Evolutionary conservation across 192 early-diverging fungal genomes (phyloP).

Genomic region (Linnemannia exigua): DNA sequence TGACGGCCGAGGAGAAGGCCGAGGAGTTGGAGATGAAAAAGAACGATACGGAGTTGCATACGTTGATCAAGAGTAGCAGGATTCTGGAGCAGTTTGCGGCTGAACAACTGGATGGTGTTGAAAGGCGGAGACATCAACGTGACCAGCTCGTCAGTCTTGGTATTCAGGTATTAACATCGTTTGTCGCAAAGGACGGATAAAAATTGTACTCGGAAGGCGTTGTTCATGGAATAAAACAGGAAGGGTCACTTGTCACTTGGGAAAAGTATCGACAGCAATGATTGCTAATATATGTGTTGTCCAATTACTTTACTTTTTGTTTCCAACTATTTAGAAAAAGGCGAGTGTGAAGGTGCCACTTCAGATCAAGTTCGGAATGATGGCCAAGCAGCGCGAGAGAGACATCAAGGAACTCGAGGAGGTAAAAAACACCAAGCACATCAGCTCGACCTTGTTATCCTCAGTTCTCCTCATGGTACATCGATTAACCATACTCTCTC

Average conservation of each 20-base stretch:
- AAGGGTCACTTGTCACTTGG: not conserved
- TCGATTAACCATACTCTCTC: not conserved
- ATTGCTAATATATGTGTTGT: not conserved
- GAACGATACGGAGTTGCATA: conserved; percentile 43
- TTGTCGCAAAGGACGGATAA: too few relatives aligned
- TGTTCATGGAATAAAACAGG: too few relatives aligned
- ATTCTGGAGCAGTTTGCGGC: conserved; percentile 52
- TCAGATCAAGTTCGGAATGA: conserved; percentile 46
- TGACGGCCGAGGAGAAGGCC: conserved; percentile 45
- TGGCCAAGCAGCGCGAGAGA: conserved; percentile 52
- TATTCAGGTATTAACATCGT: conserved; percentile 34
- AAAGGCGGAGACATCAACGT: conserved; percentile 41
- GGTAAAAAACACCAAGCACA: not conserved
- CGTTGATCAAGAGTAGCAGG: conserved; percentile 44
- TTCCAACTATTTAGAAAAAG: conserved; percentile 33
- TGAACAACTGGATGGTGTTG: conserved; percentile 48
- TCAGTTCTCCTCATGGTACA: not conserved
- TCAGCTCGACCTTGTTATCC: not conserved
- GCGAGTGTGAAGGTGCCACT: conserved; percentile 39
- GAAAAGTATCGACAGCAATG: too few relatives aligned
- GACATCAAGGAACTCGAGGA: conserved; percentile 52
- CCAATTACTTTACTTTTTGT: not conserved
- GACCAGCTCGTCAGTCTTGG: conserved; percentile 48
- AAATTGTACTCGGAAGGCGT: too few relatives aligned
- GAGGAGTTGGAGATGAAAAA: conserved; percentile 48